These are phyloP conservation scores for Trichoderma polysporum DNA, from an alignment of 2,329 filamentous ascomycete species.

Conservation along the genomic window DNA sequence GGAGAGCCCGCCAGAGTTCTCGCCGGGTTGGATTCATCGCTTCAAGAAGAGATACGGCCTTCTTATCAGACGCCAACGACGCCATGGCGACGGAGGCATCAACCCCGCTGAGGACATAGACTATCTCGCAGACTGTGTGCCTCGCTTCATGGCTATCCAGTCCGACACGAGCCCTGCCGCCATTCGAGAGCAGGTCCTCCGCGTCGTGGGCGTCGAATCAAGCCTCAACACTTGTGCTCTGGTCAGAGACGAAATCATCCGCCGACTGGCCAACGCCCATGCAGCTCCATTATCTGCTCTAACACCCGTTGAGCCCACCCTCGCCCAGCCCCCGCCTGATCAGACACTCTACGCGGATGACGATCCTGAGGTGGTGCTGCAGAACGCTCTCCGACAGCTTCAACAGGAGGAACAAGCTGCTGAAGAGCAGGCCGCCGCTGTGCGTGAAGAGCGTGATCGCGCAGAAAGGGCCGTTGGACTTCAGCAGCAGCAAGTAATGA, in stretches of 20 bases:
- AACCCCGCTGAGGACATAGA: constrained; percentile 56
- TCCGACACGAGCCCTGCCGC: constrained; percentile 59
- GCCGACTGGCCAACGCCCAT: constrained; percentile 33
- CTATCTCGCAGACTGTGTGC: constrained; percentile 61
- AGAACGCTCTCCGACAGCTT: constrained; percentile 58
- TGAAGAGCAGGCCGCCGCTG: constrained; percentile 56
- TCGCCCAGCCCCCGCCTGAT: constrained; percentile 34
- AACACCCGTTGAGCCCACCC: constrained; percentile 29
- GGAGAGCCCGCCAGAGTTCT: constrained; percentile 60
- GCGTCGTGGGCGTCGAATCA: constrained; percentile 55
- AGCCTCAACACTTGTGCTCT: constrained; percentile 54
- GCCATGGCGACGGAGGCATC: constrained; percentile 47
- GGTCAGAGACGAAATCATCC: constrained; percentile 58
- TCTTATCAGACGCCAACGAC: constrained; percentile 55
- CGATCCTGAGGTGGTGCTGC: constrained; percentile 58
- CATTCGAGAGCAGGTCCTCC: constrained; percentile 57
- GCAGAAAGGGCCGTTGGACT: constrained; percentile 42
- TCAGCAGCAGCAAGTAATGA: constrained; percentile 32
- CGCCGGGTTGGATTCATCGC: constrained; percentile 62
- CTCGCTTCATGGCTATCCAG: constrained; percentile 58
- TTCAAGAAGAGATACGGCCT: constrained; percentile 65
- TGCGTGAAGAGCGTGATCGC: constrained; percentile 52
- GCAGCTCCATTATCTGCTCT: constrained; percentile 27
- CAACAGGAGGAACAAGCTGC: constrained; percentile 60
- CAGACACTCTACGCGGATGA: constrained; percentile 49